Evolutionary conservation across 257 asterid species (phyloP), one percentile per base, ranked within the genome.

Genomic region (Primulina huaijiensis): DNA sequence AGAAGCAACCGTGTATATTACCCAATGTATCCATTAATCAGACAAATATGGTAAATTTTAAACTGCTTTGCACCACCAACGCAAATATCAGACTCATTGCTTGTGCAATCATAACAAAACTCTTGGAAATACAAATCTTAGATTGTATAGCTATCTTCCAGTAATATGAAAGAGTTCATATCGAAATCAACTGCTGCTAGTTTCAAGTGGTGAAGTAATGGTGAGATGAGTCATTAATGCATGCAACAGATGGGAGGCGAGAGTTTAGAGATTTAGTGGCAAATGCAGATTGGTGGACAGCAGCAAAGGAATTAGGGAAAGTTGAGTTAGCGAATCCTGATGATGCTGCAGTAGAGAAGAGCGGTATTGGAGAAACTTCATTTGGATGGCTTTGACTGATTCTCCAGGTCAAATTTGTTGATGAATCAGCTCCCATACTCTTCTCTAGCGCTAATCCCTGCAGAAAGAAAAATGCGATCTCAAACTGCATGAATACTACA

Each of bases 301-400:
- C 80, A 75, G 86, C 74, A 21, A 89, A 77, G 55, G 86, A 56
- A 59, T 78, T 60, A 46, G 78, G 53, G 69, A 67, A 68, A 33
- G 74, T 83, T 73, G 96, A 70, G 74, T 80, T 87, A 70, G 84
- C 85, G 98, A 92, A 92, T 92, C 98, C 95, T 90, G 97, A 92
- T 92, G 97, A 92, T 92, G 98, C 98, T 92, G 98, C 98, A 84
- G 87, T 80, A 77, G 89, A 82, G 79, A 87, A 85, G 83, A 84
- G 79, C 23, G 83, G 75, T 66, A 72, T 76, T 31, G 81, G 82
- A 60, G 79, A 75, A 72, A 76, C 74, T 75, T 78, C 84, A n/a
- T 72, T 52, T 25, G 74, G 67, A 65, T 63, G 73, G 69, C 72
- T 72, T 2, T 66, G 77, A 33, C 77, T 14, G 55, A 46, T 74